phyloP scores from a whole-genome alignment of 1,284 basidiomycete genomes.

The Ceratobasidium papillatum region DNA sequence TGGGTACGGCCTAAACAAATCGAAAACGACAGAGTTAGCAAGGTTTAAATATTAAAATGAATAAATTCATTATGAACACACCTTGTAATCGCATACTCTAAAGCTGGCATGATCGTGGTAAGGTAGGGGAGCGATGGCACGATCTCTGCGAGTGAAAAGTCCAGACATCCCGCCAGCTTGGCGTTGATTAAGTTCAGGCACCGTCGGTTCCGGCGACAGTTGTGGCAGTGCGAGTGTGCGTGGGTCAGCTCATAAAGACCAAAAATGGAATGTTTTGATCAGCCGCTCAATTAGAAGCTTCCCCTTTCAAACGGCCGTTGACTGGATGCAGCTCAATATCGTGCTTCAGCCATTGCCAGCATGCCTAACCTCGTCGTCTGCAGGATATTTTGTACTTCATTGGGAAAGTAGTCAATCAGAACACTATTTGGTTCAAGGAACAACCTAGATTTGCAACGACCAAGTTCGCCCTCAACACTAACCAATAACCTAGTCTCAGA shows the following conservation, averaged over 20 bases:
- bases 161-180: background rate
- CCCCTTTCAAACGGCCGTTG: no score
- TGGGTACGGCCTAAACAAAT: slow-evolving; percentile 10
- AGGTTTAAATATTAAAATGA: no score
- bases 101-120: background rate
- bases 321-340: background rate
- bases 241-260: no score
- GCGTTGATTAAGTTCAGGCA: background rate
- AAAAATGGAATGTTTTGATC: no score
- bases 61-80: background rate
- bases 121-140: background rate
- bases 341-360: no score
- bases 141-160: background rate
- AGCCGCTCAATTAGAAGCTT: background rate
- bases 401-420: no score
- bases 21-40: background rate
- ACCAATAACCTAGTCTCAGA: no score
- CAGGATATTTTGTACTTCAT: no score
- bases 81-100: slow-evolving; percentile 39
- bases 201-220: background rate
- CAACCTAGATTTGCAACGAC: no score
- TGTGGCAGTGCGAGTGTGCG: background rate
- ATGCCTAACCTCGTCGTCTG: no score
- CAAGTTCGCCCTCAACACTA: no score
- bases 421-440: no score